These are phyloP conservation scores for Tubosaeta sp. DNA, from an alignment of 768 basidiomycete genomes.

Conservation along the genomic window DNA sequence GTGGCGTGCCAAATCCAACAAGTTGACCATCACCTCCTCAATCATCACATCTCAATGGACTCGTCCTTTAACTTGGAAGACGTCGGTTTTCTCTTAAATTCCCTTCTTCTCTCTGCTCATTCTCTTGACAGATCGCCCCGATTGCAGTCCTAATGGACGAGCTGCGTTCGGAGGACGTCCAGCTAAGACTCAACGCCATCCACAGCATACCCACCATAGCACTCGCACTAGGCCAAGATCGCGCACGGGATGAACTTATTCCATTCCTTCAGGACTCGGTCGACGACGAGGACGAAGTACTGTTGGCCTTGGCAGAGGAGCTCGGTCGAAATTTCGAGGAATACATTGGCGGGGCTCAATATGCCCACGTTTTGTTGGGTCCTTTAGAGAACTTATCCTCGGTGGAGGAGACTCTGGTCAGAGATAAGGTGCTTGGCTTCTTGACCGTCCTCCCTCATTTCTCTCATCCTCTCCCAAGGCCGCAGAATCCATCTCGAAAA, in stretches of 20 bases:
- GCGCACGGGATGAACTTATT: constrained; percentile 91
- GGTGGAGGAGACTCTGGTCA: constrained; percentile 95
- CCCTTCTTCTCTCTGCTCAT: constrained; percentile 15
- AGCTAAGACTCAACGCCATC: constrained; percentile 92
- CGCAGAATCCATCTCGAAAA: constrained; percentile 90
- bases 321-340: constrained; percentile 89
- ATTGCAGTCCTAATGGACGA: constrained; percentile 98
- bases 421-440: constrained; percentile 75
- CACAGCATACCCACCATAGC: constrained; percentile 98
- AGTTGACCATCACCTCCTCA: constrained; percentile 1
- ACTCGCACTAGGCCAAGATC: constrained; percentile 90
- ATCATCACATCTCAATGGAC: constrained; percentile 48
- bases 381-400: constrained; percentile 94
- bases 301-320: constrained; percentile 93
- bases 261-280: constrained; percentile 98
- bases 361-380: constrained; percentile 83
- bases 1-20: constrained; percentile 20
- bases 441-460: background rate
- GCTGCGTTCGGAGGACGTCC: constrained; percentile 95
- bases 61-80: constrained; percentile 63
- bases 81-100: constrained; percentile 38
- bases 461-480: constrained; percentile 53
- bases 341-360: constrained; percentile 86
- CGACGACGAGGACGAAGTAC: constrained; percentile 98
- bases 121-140: constrained; percentile 68